Evolutionary conservation across 2,329 filamentous ascomycete species (phyloP).

Genomic region (Botrytis elliptica): DNA sequence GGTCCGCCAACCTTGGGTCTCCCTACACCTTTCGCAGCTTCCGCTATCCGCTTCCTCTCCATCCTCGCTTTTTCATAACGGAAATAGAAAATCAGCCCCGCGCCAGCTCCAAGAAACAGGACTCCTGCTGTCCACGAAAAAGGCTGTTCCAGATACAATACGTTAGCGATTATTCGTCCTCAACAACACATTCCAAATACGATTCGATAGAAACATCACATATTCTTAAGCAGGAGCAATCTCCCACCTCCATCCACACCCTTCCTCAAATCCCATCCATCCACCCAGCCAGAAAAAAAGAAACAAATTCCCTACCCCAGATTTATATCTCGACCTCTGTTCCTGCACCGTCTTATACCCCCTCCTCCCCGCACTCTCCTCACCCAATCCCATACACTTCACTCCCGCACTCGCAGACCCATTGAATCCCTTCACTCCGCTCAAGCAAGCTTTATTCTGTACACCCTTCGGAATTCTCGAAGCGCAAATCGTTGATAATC

Average conservation of each 20-base stretch:
- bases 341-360: conserved; percentile 39
- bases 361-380: neutral
- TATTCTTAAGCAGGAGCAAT: neutral
- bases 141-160: conserved; percentile 52
- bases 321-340: conserved; percentile 35
- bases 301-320: conserved; percentile 32
- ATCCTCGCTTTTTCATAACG: conserved; percentile 89
- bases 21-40: conserved; percentile 89
- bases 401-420: neutral
- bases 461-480: neutral
- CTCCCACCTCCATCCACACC: neutral
- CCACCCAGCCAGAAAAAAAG: neutral
- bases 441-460: neutral
- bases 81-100: conserved; percentile 83
- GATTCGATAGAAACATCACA: neutral
- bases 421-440: neutral
- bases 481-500: conserved; percentile 20
- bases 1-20: conserved; percentile 88
- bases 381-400: neutral
- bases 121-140: conserved; percentile 91
- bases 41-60: conserved; percentile 82
- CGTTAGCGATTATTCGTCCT: neutral
- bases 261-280: neutral
- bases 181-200: neutral
- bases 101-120: conserved; percentile 79